phyloP scores from a whole-genome alignment of 768 basidiomycete genomes.

The Gloeophyllum trabeum region DNA sequence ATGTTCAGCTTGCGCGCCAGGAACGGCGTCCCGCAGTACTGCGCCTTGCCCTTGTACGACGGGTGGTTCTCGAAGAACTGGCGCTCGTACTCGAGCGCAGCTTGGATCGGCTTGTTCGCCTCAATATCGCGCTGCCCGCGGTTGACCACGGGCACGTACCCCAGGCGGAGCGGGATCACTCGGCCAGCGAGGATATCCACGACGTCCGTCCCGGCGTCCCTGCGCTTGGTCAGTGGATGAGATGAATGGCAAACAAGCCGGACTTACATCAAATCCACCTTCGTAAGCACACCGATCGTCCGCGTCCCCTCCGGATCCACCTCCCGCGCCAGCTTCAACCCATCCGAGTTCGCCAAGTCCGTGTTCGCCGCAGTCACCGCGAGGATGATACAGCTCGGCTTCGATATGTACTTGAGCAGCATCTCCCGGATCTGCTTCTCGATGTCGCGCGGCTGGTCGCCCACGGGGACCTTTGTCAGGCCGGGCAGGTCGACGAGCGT shows the following conservation, averaged over 20 bases:
- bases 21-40: constrained; percentile 97
- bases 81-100: constrained; percentile 82
- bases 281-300: constrained; percentile 97
- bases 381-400: constrained; percentile 91
- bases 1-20: constrained; percentile 91
- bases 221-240: constrained; percentile 20
- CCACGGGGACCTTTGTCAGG: constrained; percentile 89
- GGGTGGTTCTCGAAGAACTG: constrained; percentile 92
- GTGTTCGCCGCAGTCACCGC: constrained; percentile 94
- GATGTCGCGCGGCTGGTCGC: constrained; percentile 94
- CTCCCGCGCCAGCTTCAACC: constrained; percentile 89
- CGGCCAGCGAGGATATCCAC: constrained; percentile 98
- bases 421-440: constrained; percentile 97
- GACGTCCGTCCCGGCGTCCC: constrained; percentile 96
- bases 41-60: constrained; percentile 87
- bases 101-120: constrained; percentile 67
- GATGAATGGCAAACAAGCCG: constrained; percentile 3
- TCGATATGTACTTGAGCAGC: constrained; percentile 91
- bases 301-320: constrained; percentile 95
- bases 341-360: constrained; percentile 98
- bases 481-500: constrained; percentile 98
- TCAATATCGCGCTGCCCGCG: constrained; percentile 98
- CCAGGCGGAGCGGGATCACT: constrained; percentile 89
- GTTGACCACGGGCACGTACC: constrained; percentile 98
- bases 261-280: constrained; percentile 92